Base-by-base conservation (phyloP, 768 basidiomycete genomes). In the Lentinula detonsa region DNA sequence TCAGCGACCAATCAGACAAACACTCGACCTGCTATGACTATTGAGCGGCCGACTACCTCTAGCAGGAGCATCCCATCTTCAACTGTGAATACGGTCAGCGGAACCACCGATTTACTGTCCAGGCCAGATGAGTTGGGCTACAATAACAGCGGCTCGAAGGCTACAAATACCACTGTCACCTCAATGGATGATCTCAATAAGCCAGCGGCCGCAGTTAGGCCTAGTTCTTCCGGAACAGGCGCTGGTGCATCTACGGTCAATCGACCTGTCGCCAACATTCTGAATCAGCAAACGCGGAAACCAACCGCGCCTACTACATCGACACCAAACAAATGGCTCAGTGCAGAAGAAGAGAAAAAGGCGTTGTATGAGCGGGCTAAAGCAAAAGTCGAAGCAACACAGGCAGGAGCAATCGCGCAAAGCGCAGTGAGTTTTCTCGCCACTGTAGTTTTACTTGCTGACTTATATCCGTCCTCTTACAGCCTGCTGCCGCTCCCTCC, bases 341-440 rank as follows among this genome's bases (percentile, higher is more conserved):
- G 68, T 16, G 80, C 82, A 6, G 78, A 76, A 70, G 82, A 85
- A 21, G 91, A 93, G 73, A 93, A 93, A 68, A 70, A 80, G 16
- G 76, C 76, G 53, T 70, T 90, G 43, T 91, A 83, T 69, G 82
- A 90, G 62, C 69, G 80, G 15, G 90, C 90, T 0, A 82, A 82
- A 66, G 79, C 77, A 0, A 80, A 78, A 35, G 90, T 85, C 7
- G 82, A 80, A 61, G 79, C 74, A 59, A 77, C 78, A 3, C 89
- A 88, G 64, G 82, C 76, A 2, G 65, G 61, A 28, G 71, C 71
- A 13, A 72, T 72, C 18, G 62, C 62, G 42, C 58, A 51, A 34
- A 31, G 18, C 21, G 18, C 31, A 28, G 57, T 16, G 48, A 13
- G 64, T 37, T 8, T 42, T 64, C 40, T 18, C 37, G 15, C 16